Conservation (phyloP, 768 basidiomycete species). For the Pluteus cervinus region DNA sequence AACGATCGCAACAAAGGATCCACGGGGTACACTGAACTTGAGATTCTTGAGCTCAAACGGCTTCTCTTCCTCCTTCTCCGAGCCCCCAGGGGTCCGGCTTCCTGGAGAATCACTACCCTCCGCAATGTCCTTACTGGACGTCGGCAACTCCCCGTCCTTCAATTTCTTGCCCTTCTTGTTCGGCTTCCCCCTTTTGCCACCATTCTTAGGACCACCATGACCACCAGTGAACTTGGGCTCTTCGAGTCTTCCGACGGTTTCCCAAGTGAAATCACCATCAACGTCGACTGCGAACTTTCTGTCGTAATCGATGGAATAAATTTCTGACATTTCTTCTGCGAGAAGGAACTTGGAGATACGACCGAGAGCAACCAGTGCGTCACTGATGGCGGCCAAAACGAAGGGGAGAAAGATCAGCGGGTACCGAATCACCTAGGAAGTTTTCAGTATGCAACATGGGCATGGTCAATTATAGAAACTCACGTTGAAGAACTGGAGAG, state of each 20-base stretch:
- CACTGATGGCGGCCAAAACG: constrained; percentile 39
- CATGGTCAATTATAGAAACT: constrained; percentile 7
- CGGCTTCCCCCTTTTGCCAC: constrained; percentile 8
- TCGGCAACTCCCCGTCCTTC: constrained; percentile 13
- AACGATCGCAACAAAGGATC: constrained; percentile 67
- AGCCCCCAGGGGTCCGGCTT: too few species aligned
- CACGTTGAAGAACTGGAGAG: constrained; percentile 56
- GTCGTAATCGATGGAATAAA: constrained; percentile 36
- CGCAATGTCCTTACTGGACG: constrained; percentile 1
- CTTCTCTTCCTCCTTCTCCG: constrained; percentile 25
- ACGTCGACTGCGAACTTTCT: constrained; percentile 35
- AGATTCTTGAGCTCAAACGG: constrained; percentile 48
- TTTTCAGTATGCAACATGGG: not conserved
- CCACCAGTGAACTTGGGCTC: constrained; percentile 7
- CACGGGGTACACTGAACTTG: constrained; percentile 39
- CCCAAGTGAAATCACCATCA: constrained; percentile 50
- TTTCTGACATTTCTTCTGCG: constrained; percentile 48
- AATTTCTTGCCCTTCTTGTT: constrained; percentile 10
- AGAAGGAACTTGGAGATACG: constrained; percentile 43
- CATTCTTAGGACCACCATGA: constrained; percentile 11
- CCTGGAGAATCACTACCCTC: too few species aligned
- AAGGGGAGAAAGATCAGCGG: constrained; percentile 55
- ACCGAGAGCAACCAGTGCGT: constrained; percentile 43
- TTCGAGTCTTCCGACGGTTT: constrained; percentile 22
- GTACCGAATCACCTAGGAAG: constrained; percentile 44